A percentile compares a stretch with the other conserved stretches of the same genome.
These are phyloP conservation scores for Eucalyptus shirleyi DNA, from an alignment of 345 rosid genomes.

Conservation along the genomic window DNA sequence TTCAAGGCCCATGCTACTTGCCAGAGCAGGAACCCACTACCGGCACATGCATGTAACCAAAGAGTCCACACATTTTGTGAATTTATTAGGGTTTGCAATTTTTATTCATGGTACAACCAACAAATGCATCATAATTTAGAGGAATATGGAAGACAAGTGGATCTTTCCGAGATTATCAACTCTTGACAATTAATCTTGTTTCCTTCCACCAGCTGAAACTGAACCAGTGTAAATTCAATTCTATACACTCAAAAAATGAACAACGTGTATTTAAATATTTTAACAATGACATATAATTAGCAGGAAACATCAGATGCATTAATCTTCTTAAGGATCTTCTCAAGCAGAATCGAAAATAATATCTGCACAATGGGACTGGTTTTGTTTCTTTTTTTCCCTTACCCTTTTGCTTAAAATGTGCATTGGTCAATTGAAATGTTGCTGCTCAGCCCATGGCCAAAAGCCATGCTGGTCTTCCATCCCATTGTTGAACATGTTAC, in stretches of 20 bases:
- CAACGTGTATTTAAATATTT: neutral
- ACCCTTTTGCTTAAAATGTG: neutral
- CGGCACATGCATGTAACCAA: neutral
- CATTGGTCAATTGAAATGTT: neutral
- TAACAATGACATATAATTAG: neutral
- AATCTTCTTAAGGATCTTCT: neutral
- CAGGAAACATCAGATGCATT: neutral
- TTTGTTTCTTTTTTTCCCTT: neutral
- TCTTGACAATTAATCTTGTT: neutral
- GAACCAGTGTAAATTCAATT: neutral
- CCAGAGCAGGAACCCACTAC: conserved; percentile 1
- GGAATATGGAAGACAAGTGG: neutral
- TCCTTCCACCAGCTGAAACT: neutral
- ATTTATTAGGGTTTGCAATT: neutral
- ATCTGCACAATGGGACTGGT: neutral
- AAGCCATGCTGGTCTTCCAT: neutral
- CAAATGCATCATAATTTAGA: neutral
- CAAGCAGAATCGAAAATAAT: neutral
- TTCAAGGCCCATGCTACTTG: neutral
- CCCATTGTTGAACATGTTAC: neutral
- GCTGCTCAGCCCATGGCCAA: conserved; percentile 1
- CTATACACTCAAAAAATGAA: neutral
- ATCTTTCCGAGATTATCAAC: neutral
- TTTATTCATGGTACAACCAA: neutral
- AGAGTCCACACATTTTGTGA: neutral